A percentile compares a stretch with the other conserved stretches of the same genome.
phyloP scores from a whole-genome alignment of 2,329 filamentous ascomycete species.

The Paraphoma chrysanthemicola region DNA sequence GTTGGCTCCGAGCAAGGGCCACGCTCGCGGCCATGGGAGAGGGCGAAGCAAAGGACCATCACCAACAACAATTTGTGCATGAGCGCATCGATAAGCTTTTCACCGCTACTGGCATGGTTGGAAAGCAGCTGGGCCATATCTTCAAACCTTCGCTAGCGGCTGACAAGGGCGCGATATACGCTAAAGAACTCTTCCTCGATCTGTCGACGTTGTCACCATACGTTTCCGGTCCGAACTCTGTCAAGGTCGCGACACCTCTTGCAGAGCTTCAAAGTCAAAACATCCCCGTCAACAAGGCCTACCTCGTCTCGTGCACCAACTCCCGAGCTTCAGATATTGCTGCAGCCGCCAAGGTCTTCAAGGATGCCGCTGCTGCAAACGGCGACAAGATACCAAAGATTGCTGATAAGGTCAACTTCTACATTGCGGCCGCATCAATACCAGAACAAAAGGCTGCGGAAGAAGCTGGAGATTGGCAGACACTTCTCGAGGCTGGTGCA shows the following conservation, averaged over 20 bases:
- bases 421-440: constrained; percentile 85
- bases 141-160: constrained; percentile 68
- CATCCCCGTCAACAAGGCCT: constrained; percentile 83
- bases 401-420: constrained; percentile 79
- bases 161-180: constrained; percentile 79
- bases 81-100: constrained; percentile 75
- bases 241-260: constrained; percentile 84
- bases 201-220: constrained; percentile 84
- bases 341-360: constrained; percentile 84
- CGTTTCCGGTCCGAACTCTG: constrained; percentile 86
- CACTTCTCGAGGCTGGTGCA: constrained; percentile 80
- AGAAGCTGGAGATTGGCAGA: constrained; percentile 84
- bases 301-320: constrained; percentile 92
- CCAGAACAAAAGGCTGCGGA: constrained; percentile 80
- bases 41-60: constrained; percentile 54
- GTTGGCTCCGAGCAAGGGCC: constrained; percentile 80
- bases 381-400: constrained; percentile 72
- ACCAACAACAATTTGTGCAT: constrained; percentile 72
- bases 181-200: constrained; percentile 82
- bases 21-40: constrained; percentile 71
- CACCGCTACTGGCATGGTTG: constrained; percentile 45
- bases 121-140: constrained; percentile 43
- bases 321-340: constrained; percentile 80
- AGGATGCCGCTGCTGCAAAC: constrained; percentile 69
- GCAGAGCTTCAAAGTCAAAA: constrained; percentile 73